A percentile compares a stretch with the other conserved stretches of the same genome.
Evolutionary conservation across 2,329 filamentous ascomycete species (phyloP).

Genomic region (Fusarium torreyae): DNA sequence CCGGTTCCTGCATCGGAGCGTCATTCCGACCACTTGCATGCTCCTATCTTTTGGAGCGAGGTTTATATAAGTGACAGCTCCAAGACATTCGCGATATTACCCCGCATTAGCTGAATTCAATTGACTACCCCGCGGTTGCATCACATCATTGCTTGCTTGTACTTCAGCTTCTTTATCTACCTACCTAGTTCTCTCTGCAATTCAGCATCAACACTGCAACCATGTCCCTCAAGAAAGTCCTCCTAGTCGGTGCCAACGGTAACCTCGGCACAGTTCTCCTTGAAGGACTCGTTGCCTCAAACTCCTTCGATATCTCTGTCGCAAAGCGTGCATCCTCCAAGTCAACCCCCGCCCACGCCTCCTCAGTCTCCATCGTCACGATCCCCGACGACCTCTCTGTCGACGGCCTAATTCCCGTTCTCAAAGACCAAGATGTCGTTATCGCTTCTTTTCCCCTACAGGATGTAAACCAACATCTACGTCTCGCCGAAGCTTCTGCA

Average conservation of each 20-base stretch:
- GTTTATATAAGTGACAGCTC: neutral
- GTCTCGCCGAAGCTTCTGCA: constrained; percentile 71
- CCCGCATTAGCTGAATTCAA: constrained; percentile 14
- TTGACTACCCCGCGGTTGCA: constrained; percentile 31
- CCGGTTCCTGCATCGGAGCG: constrained; percentile 28
- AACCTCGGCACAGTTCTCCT: constrained; percentile 59
- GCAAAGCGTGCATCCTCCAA: constrained; percentile 64
- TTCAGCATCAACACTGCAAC: neutral
- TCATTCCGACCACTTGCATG: constrained; percentile 20
- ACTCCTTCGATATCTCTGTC: constrained; percentile 66
- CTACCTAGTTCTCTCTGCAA: neutral
- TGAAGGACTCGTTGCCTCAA: constrained; percentile 55
- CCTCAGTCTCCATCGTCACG: constrained; percentile 41
- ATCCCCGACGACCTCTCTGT: constrained; percentile 51
- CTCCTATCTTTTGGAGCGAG: neutral
- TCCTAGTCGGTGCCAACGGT: constrained; percentile 57
- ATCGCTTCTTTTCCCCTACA: constrained; percentile 58
- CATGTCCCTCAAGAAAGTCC: constrained; percentile 53
- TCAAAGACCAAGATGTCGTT: constrained; percentile 71
- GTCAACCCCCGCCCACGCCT: constrained; percentile 48
- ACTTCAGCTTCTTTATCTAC: neutral
- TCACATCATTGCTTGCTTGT: constrained; percentile 7
- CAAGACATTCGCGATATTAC: constrained; percentile 23
- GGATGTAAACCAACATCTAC: constrained; percentile 61
- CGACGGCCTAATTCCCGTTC: constrained; percentile 61